Evolutionary conservation across 2,329 filamentous ascomycete species (phyloP).

Genomic region (Fusarium phyllophilum): DNA sequence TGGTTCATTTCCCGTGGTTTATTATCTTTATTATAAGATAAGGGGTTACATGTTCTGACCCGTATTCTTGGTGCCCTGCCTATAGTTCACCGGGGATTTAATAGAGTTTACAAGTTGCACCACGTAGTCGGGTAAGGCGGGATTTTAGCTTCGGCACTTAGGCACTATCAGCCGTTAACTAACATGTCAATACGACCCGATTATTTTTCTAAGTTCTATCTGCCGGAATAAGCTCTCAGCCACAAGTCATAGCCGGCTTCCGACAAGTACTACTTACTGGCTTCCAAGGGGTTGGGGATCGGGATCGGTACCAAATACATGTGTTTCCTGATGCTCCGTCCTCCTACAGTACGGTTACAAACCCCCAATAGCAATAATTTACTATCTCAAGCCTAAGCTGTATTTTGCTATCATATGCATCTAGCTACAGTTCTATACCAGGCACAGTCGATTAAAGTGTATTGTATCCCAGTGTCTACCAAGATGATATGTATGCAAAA

Average conservation of each 20-base stretch:
- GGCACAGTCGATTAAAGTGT: fast-evolving
- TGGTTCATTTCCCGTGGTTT: fast-evolving
- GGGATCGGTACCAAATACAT: background rate
- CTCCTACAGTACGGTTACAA: fast-evolving
- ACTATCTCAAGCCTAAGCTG: background rate
- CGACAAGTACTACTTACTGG: fast-evolving
- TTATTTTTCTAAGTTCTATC: too few relatives aligned
- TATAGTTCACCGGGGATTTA: fast-evolving
- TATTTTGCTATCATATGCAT: fast-evolving
- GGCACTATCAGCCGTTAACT: fast-evolving
- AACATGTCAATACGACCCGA: background rate
- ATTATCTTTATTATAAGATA: background rate
- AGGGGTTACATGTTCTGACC: fast-evolving
- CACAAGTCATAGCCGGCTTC: background rate
- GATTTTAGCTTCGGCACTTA: background rate
- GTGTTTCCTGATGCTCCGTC: background rate
- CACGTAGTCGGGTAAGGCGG: background rate
- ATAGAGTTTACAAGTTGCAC: background rate
- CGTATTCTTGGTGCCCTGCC: background rate
- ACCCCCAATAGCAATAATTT: background rate
- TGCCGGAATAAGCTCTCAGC: too few relatives aligned
- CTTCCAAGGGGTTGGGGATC: background rate
- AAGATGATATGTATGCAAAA: background rate
- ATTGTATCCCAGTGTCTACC: background rate
- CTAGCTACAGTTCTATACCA: fast-evolving